These are phyloP conservation scores for Karstenula rhodostoma DNA, from an alignment of 2,329 filamentous ascomycete species.

Conservation along the genomic window DNA sequence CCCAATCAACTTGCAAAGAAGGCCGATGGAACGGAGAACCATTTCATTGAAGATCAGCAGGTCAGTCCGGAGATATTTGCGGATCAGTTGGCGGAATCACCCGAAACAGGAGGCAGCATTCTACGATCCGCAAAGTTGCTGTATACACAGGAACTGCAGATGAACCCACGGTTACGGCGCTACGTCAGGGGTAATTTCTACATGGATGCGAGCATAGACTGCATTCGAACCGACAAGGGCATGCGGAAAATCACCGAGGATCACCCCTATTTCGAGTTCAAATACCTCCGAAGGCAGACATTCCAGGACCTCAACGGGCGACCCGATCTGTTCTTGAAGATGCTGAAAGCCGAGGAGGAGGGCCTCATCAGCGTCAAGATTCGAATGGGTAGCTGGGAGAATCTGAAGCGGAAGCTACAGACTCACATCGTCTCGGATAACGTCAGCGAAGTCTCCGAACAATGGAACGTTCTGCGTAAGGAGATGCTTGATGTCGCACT, in stretches of 20 bases:
- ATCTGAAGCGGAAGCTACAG: constrained; percentile 79
- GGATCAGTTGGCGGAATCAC: constrained; percentile 66
- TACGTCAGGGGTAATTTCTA: constrained; percentile 86
- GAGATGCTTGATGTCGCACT: constrained; percentile 86
- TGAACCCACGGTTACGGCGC: constrained; percentile 88
- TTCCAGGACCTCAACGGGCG: constrained; percentile 81
- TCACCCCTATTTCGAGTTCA: constrained; percentile 97
- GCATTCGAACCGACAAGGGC: constrained; percentile 91
- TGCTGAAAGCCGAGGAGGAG: constrained; percentile 97
- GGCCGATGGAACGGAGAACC: constrained; percentile 72
- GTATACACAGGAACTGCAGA: constrained; percentile 89
- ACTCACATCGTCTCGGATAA: constrained; percentile 92
- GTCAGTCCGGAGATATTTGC: constrained; percentile 86
- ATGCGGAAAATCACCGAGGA: constrained; percentile 92
- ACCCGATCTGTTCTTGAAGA: constrained; percentile 91
- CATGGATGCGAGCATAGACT: constrained; percentile 82
- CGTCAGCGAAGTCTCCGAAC: constrained; percentile 91
- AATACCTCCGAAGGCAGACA: constrained; percentile 91
- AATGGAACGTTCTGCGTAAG: constrained; percentile 89
- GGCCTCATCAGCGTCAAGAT: constrained; percentile 88
- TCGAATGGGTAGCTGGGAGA: constrained; percentile 75
- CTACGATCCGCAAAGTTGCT: constrained; percentile 82
- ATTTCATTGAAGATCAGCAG: constrained; percentile 78
- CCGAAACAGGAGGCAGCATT: constrained; percentile 74
- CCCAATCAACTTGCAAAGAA: constrained; percentile 90